Evolutionary conservation across 305 asterid species (phyloP), one percentile per base, ranked within the genome.

Genomic region (Solanum hybrid): DNA sequence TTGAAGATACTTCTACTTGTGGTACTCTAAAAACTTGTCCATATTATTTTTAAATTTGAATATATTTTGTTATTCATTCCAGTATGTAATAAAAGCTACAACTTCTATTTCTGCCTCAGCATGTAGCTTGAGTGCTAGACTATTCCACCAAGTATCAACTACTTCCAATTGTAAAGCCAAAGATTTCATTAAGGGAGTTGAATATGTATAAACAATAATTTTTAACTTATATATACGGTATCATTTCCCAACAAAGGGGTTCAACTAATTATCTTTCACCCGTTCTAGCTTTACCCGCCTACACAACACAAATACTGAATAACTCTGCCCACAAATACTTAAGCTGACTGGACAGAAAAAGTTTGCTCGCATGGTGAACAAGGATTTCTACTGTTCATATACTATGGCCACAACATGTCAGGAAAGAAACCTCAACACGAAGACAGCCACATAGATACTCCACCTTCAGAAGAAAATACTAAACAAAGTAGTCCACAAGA

Each of bases 341-440:
- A 5, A 18, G 87, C 10, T 46, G 29, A 29, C 12, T 16, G 39
- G 11, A 83, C 24, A 42, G 39, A 29, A 46, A 29, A 28, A 83
- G 20, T 28, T 40, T 83, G 39, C 5, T 83, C 5, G 36, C 74
- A 46, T 46, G 40, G 74, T 51, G 40, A 46, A 46, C 29, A 28
- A 83, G 74, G 87, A 51, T 46, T 40, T 75, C 34, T 88, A 81
- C 75, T 40, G 75, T 74, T 87, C 61, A 89, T 69, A 81, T 36
- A 81, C 67, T 67, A 51, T 34, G 24, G 71, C 84, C 88, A 20
- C 90, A 57, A 80, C 71, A 24, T 46, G 87, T 35, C 87, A 75
- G 78, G 88, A 89, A 35, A 57, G 64, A 26, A 89, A 40, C 87
- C 90, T 84, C 88, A 89, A 81, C 84, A 31, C 28, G 88, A 89